phyloP scores from a whole-genome alignment of 768 basidiomycete species.

The Phaeolepiota aurea region DNA sequence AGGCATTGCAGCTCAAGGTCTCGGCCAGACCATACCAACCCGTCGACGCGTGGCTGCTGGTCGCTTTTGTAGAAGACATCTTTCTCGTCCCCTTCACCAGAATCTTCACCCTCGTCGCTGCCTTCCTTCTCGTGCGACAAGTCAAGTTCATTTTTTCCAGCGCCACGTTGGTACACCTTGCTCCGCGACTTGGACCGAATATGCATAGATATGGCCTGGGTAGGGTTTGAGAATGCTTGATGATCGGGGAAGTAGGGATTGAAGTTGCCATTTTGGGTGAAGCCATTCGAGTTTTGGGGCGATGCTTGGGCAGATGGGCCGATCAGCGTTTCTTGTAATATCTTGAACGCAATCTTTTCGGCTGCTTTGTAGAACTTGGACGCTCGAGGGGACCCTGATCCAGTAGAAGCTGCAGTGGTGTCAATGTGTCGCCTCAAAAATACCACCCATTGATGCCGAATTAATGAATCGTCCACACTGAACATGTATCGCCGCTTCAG shows the following conservation, averaged over 20 bases:
- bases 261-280: constrained; percentile 7
- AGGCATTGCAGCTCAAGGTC: constrained; percentile 80
- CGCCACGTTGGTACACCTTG: constrained; percentile 53
- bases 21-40: constrained; percentile 65
- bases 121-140: constrained; percentile 19
- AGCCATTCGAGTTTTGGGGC: constrained; percentile 11
- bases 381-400: constrained; percentile 26
- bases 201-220: constrained; percentile 24
- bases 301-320: constrained; percentile 14
- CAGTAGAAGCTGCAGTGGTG: constrained; percentile 21
- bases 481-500: constrained; percentile 89
- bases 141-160: constrained; percentile 58
- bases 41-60: constrained; percentile 24
- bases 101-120: constrained; percentile 7
- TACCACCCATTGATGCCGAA: constrained; percentile 67
- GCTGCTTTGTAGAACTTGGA: constrained; percentile 56
- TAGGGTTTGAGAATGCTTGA: constrained; percentile 13
- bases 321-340: constrained; percentile 80
- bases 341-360: constrained; percentile 69
- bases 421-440: constrained; percentile 65
- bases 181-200: constrained; percentile 65
- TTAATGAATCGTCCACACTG: constrained; percentile 74
- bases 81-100: background rate
- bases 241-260: constrained; percentile 8
- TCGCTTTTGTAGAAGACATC: no score